Evolutionary conservation across 768 basidiomycete genomes (phyloP), one percentile per base, ranked within the genome.

Genomic region (Auriscalpium microsporum): DNA sequence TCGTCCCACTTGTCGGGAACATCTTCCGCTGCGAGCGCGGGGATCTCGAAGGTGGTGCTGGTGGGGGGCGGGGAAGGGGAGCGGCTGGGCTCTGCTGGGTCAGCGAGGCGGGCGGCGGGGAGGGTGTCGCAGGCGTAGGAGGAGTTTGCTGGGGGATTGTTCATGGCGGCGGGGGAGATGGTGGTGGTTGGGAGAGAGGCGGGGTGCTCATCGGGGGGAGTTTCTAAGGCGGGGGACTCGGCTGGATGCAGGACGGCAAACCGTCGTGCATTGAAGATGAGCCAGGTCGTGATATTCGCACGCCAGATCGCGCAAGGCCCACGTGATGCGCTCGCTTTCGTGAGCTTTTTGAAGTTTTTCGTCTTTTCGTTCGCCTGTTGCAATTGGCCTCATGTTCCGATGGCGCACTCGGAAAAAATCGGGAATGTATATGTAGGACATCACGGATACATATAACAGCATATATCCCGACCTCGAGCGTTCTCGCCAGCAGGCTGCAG

Each of bases 101-200:
- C 7, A 50, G 78, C 79, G 36, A 86, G 72, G 23, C 79, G 75
- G 9, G 87, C 73, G 3, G 84, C 74, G 21, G 85, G 87, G 36
- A 90, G 67, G 9, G 86, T 86, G 63, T 90, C 87, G 70, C 88
- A 90, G 56, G 81, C 73, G 62, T 84, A 79, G 40, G 76, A 64
- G 5, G 62, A 56, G 40, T 38, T 45, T 42, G 34, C 23, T 21
- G 34, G 10, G 36, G 19, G 17, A 38, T n/a, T 10, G 55, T 45
- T 48, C 47, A 57, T 53, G 52, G 35, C 5, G 6, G 47, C 11
- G 48, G 42, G 50, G 44, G 33, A 17, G 48, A 50, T 14, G 42
- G 33, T 8, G 34, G 19, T 8, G n/a, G 33, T 19, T 53, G 40
- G 34, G 40, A 42, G 40, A 17, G 17, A 42, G 40, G 17, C 14